Evolutionary conservation across 1,139 yeast genomes (phyloP).

Genomic region (Saccharomycopsis crataegensis): DNA sequence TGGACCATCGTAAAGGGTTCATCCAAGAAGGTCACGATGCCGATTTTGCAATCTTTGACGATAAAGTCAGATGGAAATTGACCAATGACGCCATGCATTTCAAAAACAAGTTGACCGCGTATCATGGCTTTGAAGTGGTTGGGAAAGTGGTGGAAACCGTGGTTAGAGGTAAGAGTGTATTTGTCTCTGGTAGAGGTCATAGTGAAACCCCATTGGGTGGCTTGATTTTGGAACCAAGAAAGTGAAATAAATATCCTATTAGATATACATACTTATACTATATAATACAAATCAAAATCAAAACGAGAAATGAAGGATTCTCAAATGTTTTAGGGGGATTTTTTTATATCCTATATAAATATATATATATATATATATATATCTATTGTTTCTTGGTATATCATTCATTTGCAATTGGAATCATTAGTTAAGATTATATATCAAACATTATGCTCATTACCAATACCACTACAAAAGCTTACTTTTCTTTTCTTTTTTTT

Average conservation of each 20-base stretch:
- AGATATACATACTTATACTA: not conserved
- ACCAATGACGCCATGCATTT: constrained; percentile 56
- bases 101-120: constrained; percentile 84
- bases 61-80: constrained; percentile 46
- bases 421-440: too few relatives aligned
- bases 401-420: too few relatives aligned
- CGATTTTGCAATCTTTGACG: constrained; percentile 77
- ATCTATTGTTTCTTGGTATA: too few relatives aligned
- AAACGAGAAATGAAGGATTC: too few relatives aligned
- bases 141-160: constrained; percentile 78
- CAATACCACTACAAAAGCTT: too few relatives aligned
- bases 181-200: constrained; percentile 50
- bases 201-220: constrained; percentile 49
- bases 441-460: too few relatives aligned
- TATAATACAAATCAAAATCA: too few relatives aligned
- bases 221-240: constrained; percentile 51
- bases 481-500: too few relatives aligned
- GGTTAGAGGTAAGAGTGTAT: constrained; percentile 66
- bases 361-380: too few relatives aligned
- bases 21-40: constrained; percentile 75
- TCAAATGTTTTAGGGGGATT: too few relatives aligned
- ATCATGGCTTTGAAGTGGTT: constrained; percentile 56
- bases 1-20: constrained; percentile 64
- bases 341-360: too few relatives aligned
- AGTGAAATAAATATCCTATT: not conserved